Evolutionary conservation across 371 early-diverging fungal genomes (phyloP).

Genomic region (Zychaea mexicana): DNA sequence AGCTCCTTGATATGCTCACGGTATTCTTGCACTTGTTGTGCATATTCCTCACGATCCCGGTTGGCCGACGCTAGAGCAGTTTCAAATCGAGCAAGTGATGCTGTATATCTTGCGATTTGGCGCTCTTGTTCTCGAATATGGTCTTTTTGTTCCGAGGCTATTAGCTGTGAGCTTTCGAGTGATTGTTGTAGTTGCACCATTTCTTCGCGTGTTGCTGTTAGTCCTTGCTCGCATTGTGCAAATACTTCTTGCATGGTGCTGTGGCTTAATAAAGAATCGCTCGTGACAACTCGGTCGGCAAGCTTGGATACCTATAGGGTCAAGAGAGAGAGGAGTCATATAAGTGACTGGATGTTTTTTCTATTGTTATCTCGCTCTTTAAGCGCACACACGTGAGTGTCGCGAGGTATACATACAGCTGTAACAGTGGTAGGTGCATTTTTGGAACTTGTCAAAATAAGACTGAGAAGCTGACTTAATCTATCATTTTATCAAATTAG

Average conservation of each 20-base stretch:
- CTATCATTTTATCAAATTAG: neutral
- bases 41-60: conserved; percentile 6
- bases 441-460: conserved; percentile 42
- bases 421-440: conserved; percentile 1
- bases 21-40: neutral
- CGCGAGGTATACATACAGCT: neutral
- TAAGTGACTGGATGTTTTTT: no score
- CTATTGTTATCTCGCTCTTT: no score
- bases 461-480: conserved; percentile 29
- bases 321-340: neutral
- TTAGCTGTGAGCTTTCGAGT: neutral
- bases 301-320: neutral
- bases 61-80: neutral
- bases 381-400: no score
- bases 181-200: neutral
- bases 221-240: conserved; percentile 36
- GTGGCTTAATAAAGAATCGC: neutral
- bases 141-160: neutral
- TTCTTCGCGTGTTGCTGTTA: conserved; percentile 22
- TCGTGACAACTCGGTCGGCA: neutral
- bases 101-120: neutral
- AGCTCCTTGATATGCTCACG: neutral
- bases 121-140: neutral
- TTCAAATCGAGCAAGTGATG: neutral
- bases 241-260: conserved; percentile 36